Evolutionary conservation across 1,284 basidiomycete genomes (phyloP).

Genomic region (Chalciporus piperatoides): DNA sequence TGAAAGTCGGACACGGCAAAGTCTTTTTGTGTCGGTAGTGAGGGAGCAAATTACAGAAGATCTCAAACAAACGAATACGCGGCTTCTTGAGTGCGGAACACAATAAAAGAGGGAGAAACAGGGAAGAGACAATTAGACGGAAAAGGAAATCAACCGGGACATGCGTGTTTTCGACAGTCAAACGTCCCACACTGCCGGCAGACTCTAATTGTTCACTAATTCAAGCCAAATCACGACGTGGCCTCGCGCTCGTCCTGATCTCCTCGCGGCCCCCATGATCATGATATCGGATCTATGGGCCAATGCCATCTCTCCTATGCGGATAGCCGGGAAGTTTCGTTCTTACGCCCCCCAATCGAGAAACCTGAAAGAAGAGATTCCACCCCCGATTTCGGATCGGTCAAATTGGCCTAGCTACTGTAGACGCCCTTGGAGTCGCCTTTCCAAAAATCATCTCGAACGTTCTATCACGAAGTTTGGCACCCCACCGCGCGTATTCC

Average conservation of each 20-base stretch:
- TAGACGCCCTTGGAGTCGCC: slow-evolving; percentile 2
- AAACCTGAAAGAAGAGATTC: slow-evolving; percentile 28
- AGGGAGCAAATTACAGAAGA: slow-evolving; percentile 31
- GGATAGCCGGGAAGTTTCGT: slow-evolving; percentile 18
- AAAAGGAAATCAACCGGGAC: slow-evolving; percentile 31
- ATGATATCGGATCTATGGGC: slow-evolving; percentile 28
- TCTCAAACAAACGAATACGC: slow-evolving; percentile 19
- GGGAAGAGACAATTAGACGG: slow-evolving; percentile 37
- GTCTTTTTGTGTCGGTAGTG: slow-evolving; percentile 37
- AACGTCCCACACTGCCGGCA: slow-evolving; percentile 29
- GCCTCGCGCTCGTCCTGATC: slow-evolving; percentile 15
- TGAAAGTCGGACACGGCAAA: slow-evolving; percentile 26
- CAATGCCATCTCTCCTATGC: slow-evolving; percentile 7
- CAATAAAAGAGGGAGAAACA: slow-evolving; percentile 36
- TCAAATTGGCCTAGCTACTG: slow-evolving; percentile 3
- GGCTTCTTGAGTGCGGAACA: slow-evolving; percentile 31
- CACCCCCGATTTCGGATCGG: slow-evolving; percentile 21
- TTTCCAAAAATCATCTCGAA: slow-evolving; percentile 13
- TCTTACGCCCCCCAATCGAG: slow-evolving; percentile 32
- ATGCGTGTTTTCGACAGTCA: slow-evolving; percentile 1
- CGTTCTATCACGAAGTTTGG: not conserved
- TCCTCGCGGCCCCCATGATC: slow-evolving; percentile 11
- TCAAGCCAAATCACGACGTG: slow-evolving; percentile 9
- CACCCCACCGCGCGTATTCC: not conserved
- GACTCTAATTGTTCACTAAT: slow-evolving; percentile 32